These are phyloP conservation scores for Ogataea paraovalis DNA, from an alignment of 805 yeast species.

Conservation along the genomic window DNA sequence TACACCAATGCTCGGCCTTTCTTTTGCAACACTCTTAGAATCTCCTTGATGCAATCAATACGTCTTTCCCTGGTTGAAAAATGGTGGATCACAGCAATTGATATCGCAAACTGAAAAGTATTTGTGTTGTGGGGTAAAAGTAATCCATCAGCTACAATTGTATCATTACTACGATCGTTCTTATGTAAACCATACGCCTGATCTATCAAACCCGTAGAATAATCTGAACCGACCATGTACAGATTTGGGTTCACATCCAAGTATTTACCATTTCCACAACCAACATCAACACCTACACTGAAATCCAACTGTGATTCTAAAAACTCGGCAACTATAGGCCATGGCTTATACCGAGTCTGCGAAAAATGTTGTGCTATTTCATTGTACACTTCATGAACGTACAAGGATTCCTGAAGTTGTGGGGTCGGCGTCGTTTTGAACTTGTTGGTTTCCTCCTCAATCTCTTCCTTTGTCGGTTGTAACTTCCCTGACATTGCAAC, in stretches of 20 bases:
- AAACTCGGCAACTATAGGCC: constrained; percentile 90
- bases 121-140: constrained; percentile 49
- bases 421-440: constrained; percentile 38
- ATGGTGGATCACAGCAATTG: constrained; percentile 95
- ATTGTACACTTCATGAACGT: constrained; percentile 90
- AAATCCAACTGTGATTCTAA: constrained; percentile 46
- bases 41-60: constrained; percentile 65
- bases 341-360: constrained; percentile 90
- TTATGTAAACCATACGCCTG: constrained; percentile 51
- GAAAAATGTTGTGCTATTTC: constrained; percentile 92
- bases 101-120: constrained; percentile 74
- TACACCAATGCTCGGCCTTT: constrained; percentile 77
- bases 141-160: constrained; percentile 80
- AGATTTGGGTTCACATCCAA: constrained; percentile 65
- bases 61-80: constrained; percentile 84
- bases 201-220: constrained; percentile 62
- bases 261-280: constrained; percentile 97
- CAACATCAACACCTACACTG: constrained; percentile 83
- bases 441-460: constrained; percentile 24
- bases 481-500: constrained; percentile 25
- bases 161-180: constrained; percentile 39
- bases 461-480: constrained; percentile 29
- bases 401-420: constrained; percentile 60
- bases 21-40: constrained; percentile 47
- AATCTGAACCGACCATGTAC: constrained; percentile 69